Evolutionary conservation across 2,329 filamentous ascomycete species (phyloP), one percentile per base, ranked within the genome.

Genomic region (Aspergillus felis): DNA sequence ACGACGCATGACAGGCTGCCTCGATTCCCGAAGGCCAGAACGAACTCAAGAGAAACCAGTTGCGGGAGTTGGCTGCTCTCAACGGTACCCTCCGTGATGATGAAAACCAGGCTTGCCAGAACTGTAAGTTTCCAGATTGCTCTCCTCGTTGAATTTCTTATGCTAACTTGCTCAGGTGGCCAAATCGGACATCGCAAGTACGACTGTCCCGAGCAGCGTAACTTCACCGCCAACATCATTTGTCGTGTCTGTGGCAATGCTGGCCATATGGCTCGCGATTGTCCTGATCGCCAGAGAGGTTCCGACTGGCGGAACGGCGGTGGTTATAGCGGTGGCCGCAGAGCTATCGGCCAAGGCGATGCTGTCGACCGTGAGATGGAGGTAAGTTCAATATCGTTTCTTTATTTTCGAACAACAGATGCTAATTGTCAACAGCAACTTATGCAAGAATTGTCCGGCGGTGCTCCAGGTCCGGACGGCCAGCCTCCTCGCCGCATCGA

Each of bases 131-230:
- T 27, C 24, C 38, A 35, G 14, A 5, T 44, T 46, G 7, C 42
- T 53, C n/a, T 38, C 4, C 35, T 12, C 10, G 12, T 25, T 8
- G 6, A 22, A 52, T 3, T 22, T 5, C 20, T 14, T 6, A 17
- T 52, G 29, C 41, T 25, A 35, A 46, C 22, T n/a, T 3, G 20
- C 17, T 17, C 49, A 82, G 82, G 91, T 77, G 94, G 94, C 68
- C 92, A 97, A 83, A 99, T 99, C 64, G 94, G 94, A 60, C 94
- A 99, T 77, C 89, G 94, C 78, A 99, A 99, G 79, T 97, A 97
- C 75, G 94, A 99, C 74, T 99, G 94, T 68, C 94, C 94, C 14
- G 91, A 99, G 79, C 91, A 94, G 76, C 91, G 92, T 74, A 99
- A 99, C 79, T 97, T 89, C 78, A 99, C 94, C n/a, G 92, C 94